Conservation (phyloP, 2,329 filamentous ascomycete genomes). For the Microsporum ferrugineum region DNA sequence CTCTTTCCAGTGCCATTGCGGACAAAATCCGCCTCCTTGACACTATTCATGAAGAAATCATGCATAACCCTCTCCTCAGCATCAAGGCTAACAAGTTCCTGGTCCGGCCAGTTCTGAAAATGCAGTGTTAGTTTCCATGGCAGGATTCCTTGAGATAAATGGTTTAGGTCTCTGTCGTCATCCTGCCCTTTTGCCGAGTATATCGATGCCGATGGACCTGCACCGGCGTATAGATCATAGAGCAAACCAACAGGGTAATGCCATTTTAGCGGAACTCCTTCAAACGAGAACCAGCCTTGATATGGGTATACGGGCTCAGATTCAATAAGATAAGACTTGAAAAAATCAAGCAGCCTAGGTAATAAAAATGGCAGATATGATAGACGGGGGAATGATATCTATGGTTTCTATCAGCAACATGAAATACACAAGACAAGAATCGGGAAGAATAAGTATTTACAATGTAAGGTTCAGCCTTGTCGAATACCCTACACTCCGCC, state of each 20-base stretch:
- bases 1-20: constrained; percentile 79
- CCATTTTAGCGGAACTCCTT: constrained; percentile 59
- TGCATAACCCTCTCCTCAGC: constrained; percentile 45
- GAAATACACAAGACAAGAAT: background rate
- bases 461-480: constrained; percentile 50
- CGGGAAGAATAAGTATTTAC: constrained; percentile 25
- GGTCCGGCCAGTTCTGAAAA: constrained; percentile 47
- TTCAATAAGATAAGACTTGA: constrained; percentile 47
- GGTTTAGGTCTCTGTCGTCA: background rate
- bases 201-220: constrained; percentile 32
- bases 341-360: constrained; percentile 52
- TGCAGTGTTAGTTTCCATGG: constrained; percentile 56
- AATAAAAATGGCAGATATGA: constrained; percentile 59
- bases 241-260: constrained; percentile 59
- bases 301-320: constrained; percentile 38
- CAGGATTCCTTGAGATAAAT: constrained; percentile 20
- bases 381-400: constrained; percentile 53
- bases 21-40: constrained; percentile 76
- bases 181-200: constrained; percentile 15
- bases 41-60: constrained; percentile 57
- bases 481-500: constrained; percentile 49
- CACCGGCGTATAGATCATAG: constrained; percentile 56
- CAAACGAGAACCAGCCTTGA: constrained; percentile 54
- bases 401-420: constrained; percentile 6
- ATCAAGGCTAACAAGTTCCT: constrained; percentile 49